Base-by-base conservation (phyloP, 768 basidiomycete genomes). In the Pleurotus eryngii region DNA sequence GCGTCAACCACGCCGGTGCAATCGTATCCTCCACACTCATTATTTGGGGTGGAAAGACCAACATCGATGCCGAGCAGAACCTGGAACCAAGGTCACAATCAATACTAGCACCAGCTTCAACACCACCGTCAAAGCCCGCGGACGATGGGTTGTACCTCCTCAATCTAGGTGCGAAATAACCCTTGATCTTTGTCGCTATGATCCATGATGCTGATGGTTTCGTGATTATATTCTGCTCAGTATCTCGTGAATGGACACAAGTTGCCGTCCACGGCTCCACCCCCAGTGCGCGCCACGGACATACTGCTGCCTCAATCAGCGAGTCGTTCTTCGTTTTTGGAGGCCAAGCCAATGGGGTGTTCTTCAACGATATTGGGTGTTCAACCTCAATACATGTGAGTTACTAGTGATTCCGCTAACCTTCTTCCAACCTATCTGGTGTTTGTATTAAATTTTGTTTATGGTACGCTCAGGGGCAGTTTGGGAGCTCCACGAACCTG, bases 11-110 rank as follows among this genome's bases (percentile, higher is more conserved):
- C 74, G 93, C 95, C 2, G 89, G 90, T 70, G 96, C 96, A 5
- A 84, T 98, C 50, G 94, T 98, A 57, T 92, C 93, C 70, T 94
- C 90, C 67, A 96, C 98, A 49, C 78, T 99, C 59, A 90, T 98
- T 59, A 88, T 98, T 2, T 99, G 97, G 97, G 97, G 97, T 30
- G 97, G 96, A 22, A 96, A 99, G 68, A 98, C 95, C 3, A 95
- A 92, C 73, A 84, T 86, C 12, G 87, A 92, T 72, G 83, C 86
- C 12, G 87, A 87, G 64, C 75, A 76, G n/a, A 82, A 76, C 70
- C 74, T 79, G 30, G 82, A 78, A 62, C 76, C 77, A 7, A 73
- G 11, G 11, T 3, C 30, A 4, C 30, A 35, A 9, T 2, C 30
- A 35, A 35, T 26, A 26, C 24, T 26, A 26, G 5, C 24, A 26